Evolutionary conservation across 2,329 filamentous ascomycete genomes (phyloP).

Genomic region (Neonectria magnoliae): DNA sequence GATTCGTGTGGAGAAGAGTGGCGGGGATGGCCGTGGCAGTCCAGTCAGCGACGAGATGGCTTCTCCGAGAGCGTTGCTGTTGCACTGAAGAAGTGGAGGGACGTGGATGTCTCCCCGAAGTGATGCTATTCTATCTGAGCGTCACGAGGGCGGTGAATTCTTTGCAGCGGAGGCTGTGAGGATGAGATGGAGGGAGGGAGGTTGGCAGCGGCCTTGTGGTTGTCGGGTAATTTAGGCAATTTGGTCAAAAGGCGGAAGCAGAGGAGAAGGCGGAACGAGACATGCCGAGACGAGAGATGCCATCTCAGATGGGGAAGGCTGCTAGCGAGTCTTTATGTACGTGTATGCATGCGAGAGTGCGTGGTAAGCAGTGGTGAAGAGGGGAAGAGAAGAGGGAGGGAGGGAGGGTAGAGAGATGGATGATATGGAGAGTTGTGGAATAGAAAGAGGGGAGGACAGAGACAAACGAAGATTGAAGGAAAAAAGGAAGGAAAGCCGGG

Average conservation of each 20-base stretch:
- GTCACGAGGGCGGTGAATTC: neutral
- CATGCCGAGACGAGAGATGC: neutral
- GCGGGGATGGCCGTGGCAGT: neutral
- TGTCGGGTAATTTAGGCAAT: neutral
- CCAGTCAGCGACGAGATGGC: neutral
- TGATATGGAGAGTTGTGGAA: neutral
- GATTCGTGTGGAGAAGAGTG: conserved; percentile 2
- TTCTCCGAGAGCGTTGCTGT: neutral
- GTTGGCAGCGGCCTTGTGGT: neutral
- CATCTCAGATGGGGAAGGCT: neutral
- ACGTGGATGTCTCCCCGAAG: neutral
- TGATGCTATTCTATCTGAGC: neutral
- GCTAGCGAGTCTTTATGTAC: neutral
- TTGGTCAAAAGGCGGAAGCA: neutral
- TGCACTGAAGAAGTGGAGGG: neutral
- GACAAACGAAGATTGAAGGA: neutral
- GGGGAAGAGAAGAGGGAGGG: neutral
- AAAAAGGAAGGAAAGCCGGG: neutral
- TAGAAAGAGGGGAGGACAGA: neutral
- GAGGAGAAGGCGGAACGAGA: neutral
- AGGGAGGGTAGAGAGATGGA: neutral
- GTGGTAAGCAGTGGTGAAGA: neutral
- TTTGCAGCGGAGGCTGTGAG: neutral
- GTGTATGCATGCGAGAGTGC: neutral
- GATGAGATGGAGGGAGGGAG: neutral